These are phyloP conservation scores for Colletotrichum noveboracense DNA, from an alignment of 2,329 filamentous ascomycete genomes.

Conservation along the genomic window DNA sequence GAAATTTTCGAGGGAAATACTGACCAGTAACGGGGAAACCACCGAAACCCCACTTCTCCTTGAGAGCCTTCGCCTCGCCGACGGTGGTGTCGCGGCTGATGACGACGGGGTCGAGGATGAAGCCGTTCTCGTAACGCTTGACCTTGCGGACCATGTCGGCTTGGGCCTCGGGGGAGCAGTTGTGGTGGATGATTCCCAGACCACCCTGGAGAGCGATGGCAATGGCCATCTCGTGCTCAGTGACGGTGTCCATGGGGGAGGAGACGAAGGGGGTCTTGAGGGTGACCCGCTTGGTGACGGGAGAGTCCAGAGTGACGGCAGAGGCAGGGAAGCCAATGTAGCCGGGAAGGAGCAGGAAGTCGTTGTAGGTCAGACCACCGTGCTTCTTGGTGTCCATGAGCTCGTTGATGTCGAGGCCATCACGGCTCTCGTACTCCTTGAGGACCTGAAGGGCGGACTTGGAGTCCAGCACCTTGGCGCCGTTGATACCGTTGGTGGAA, in stretches of 20 bases:
- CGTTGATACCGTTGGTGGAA: conserved; percentile 55
- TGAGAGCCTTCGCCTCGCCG: conserved; percentile 87
- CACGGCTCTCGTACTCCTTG: conserved; percentile 77
- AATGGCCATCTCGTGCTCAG: conserved; percentile 99
- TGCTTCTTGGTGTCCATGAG: conserved; percentile 91
- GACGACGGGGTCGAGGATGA: conserved; percentile 95
- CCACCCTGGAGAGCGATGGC: conserved; percentile 91
- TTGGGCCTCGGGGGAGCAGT: conserved; percentile 96
- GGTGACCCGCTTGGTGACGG: conserved; percentile 92
- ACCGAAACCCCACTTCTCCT: conserved; percentile 98
- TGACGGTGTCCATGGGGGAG: conserved; percentile 99
- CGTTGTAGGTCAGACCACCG: conserved; percentile 97
- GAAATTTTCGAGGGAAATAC: conserved; percentile 41
- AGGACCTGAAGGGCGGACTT: conserved; percentile 80
- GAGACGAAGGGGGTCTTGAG: conserved; percentile 97
- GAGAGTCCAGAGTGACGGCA: conserved; percentile 85
- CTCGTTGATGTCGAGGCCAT: conserved; percentile 87
- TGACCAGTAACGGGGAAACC: conserved; percentile 98
- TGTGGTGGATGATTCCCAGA: conserved; percentile 97
- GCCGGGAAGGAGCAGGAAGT: conserved; percentile 94
- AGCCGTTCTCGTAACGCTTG: conserved; percentile 99
- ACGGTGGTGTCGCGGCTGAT: conserved; percentile 88
- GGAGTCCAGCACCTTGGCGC: conserved; percentile 72
- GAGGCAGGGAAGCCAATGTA: conserved; percentile 98
- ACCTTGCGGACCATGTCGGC: conserved; percentile 99